These are phyloP conservation scores for Eimeria maxima DNA, from an alignment of 169 alveolate species.

Conservation along the genomic window DNA sequence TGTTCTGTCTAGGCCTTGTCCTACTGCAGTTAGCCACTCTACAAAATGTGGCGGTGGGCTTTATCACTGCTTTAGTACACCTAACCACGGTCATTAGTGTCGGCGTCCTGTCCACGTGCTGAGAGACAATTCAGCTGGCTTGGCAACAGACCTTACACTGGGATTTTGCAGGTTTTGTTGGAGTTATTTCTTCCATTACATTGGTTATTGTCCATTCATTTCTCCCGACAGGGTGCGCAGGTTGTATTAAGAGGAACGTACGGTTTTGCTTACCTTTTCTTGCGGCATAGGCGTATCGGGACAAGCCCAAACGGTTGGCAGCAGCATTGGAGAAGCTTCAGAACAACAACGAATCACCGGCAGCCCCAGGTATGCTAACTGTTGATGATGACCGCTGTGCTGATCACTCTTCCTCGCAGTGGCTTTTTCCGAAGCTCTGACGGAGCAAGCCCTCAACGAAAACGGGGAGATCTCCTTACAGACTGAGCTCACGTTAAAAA, in stretches of 20 bases:
- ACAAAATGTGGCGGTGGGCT: constrained; percentile 81
- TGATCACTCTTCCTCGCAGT: not conserved
- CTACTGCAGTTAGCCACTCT: constrained; percentile 74
- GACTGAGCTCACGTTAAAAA: too few relatives aligned
- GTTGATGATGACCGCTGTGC: not conserved
- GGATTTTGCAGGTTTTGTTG: not conserved
- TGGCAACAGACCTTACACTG: not conserved
- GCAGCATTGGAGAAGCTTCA: constrained; percentile 62
- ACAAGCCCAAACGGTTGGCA: constrained; percentile 39
- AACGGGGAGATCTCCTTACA: too few relatives aligned
- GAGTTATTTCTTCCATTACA: not conserved
- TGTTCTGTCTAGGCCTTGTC: constrained; percentile 80
- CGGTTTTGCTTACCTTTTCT: not conserved
- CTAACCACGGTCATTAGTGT: not conserved
- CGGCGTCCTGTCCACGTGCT: not conserved
- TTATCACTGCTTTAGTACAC: not conserved
- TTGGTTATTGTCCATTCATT: not conserved
- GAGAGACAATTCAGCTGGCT: not conserved
- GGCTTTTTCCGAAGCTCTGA: not conserved
- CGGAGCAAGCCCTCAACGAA: not conserved
- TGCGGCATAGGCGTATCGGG: constrained; percentile 34
- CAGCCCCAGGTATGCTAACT: constrained; percentile 40
- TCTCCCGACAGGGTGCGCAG: not conserved
- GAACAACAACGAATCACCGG: constrained; percentile 51
- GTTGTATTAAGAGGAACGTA: not conserved